These are phyloP conservation scores for Gracilaria gracilis DNA, from an alignment of 23 red algal species.

Conservation along the genomic window DNA sequence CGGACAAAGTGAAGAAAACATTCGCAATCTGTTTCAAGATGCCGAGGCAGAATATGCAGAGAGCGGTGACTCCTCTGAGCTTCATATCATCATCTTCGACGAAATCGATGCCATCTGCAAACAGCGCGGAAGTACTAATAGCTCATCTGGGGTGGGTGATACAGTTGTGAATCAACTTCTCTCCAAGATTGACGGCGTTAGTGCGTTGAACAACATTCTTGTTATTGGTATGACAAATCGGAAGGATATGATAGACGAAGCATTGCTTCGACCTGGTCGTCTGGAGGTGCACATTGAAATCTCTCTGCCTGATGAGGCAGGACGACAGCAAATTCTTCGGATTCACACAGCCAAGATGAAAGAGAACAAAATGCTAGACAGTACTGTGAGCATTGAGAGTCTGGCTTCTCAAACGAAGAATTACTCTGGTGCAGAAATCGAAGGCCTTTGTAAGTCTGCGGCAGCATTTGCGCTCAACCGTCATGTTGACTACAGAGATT, in stretches of 20 bases:
- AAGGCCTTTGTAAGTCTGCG: slow-evolving; percentile 96
- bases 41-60: slow-evolving; percentile 90
- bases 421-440: slow-evolving; percentile 98
- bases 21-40: slow-evolving; percentile 94
- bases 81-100: slow-evolving; percentile 99
- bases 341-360: slow-evolving; percentile 98
- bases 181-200: slow-evolving; percentile 98
- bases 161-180: slow-evolving; percentile 99
- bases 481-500: slow-evolving; percentile 90
- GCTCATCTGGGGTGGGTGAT: slow-evolving; percentile 86
- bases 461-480: slow-evolving; percentile 94
- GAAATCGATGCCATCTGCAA: slow-evolving; percentile 99
- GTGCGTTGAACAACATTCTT: slow-evolving; percentile 97
- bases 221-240: slow-evolving; percentile 99
- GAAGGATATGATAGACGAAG: slow-evolving; percentile 99
- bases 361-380: slow-evolving; percentile 82
- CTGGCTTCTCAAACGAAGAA: slow-evolving; percentile 90
- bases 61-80: slow-evolving; percentile 83
- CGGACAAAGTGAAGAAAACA: slow-evolving; percentile 96
- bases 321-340: slow-evolving; percentile 90
- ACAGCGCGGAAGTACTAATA: slow-evolving; percentile 79
- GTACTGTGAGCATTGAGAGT: slow-evolving; percentile 81
- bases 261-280: slow-evolving; percentile 93
- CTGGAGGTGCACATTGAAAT: slow-evolving; percentile 99
- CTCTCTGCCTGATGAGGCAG: slow-evolving; percentile 93